Conservation (phyloP, 2,329 filamentous ascomycete genomes). For the Aspergillus glaucus region DNA sequence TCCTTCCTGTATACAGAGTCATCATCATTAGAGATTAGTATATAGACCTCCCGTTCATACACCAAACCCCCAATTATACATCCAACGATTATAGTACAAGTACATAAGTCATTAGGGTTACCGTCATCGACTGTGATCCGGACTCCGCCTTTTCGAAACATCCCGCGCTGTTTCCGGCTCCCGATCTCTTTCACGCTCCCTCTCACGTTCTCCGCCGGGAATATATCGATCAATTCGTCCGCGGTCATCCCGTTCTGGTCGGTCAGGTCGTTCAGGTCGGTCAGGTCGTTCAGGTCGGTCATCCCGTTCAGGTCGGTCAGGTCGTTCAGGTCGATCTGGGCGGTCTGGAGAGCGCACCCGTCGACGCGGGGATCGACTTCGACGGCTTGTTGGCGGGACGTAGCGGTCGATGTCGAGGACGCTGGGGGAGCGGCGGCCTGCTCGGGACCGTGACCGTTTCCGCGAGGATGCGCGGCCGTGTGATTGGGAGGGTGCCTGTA, state of each 20-base stretch:
- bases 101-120: background rate
- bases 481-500: constrained; percentile 9
- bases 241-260: background rate
- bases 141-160: constrained; percentile 13
- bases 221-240: constrained; percentile 40
- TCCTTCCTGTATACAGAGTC: background rate
- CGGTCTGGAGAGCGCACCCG: constrained; percentile 32
- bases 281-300: background rate
- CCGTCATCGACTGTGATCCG: constrained; percentile 17
- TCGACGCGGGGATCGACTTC: constrained; percentile 37
- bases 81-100: background rate
- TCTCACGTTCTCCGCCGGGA: constrained; percentile 26
- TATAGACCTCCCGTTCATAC: constrained; percentile 1
- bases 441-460: constrained; percentile 26
- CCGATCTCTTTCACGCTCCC: constrained; percentile 8
- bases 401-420: constrained; percentile 40
- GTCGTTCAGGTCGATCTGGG: constrained; percentile 2
- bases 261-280: background rate
- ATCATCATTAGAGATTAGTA: constrained; percentile 1
- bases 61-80: constrained; percentile 6
- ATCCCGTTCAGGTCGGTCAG: background rate
- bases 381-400: constrained; percentile 34
- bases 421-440: constrained; percentile 21
- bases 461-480: constrained; percentile 14
- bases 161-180: constrained; percentile 16